These are phyloP conservation scores for Alternaria consortialis DNA, from an alignment of 2,329 filamentous ascomycete genomes.

Conservation along the genomic window DNA sequence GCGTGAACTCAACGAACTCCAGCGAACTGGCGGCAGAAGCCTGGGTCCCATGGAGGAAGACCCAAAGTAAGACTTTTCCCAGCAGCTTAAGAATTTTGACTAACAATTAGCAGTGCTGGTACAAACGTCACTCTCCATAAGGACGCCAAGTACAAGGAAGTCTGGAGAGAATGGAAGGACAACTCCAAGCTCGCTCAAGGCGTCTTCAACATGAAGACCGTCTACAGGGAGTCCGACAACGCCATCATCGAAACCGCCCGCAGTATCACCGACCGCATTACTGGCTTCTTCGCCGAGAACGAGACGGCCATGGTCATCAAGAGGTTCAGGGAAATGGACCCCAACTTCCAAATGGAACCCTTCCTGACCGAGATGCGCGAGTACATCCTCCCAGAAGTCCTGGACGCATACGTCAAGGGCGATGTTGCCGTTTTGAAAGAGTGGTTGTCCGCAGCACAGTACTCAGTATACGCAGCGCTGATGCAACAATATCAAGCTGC, in stretches of 20 bases:
- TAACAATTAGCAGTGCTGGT: conserved; percentile 72
- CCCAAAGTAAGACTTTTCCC: conserved; percentile 73
- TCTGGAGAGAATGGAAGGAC: conserved; percentile 96
- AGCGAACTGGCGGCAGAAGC: conserved; percentile 57
- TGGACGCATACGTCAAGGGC: conserved; percentile 98
- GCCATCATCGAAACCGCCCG: conserved; percentile 91
- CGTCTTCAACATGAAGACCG: conserved; percentile 83
- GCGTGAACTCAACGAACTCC: conserved; percentile 69
- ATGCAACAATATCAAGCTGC: conserved; percentile 95
- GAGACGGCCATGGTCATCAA: conserved; percentile 98
- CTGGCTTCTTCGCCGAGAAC: conserved; percentile 97
- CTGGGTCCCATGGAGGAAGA: conserved; percentile 78
- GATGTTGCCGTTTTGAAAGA: conserved; percentile 89
- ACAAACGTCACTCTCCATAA: conserved; percentile 96
- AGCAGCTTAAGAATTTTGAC: not conserved
- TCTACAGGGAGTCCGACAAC: conserved; percentile 97
- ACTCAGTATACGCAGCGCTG: conserved; percentile 94
- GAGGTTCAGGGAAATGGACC: conserved; percentile 96
- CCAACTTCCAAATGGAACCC: conserved; percentile 90
- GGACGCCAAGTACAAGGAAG: conserved; percentile 96
- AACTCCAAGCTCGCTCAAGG: conserved; percentile 87
- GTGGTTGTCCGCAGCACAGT: conserved; percentile 96
- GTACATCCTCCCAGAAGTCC: conserved; percentile 95
- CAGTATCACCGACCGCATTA: conserved; percentile 90
- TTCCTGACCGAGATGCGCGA: conserved; percentile 96